Base-by-base conservation (phyloP, 768 basidiomycete genomes). In the Roridomyces roridus region DNA sequence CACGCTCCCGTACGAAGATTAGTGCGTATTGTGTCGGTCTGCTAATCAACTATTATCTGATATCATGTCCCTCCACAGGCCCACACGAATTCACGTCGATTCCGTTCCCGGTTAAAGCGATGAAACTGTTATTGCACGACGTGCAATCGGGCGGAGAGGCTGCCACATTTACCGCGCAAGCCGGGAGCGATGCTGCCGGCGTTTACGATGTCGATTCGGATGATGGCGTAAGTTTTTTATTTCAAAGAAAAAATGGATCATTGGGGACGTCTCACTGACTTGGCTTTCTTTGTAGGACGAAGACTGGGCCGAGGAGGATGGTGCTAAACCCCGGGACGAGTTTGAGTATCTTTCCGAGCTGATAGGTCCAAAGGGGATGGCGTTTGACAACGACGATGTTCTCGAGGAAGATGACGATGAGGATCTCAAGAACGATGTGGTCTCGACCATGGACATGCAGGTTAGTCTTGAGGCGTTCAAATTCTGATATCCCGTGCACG, bases 221-320 rank as follows among this genome's bases (percentile, higher is more conserved):
- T 61, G 93, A 94, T 67, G 91, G 84, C 35, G 88, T 89, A 72
- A 59, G 82, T 71, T 4, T 71, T 4, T 46, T 41, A 41, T 64
- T 62, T 29, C 50, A 42, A 15, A 10, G 31, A 34, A 34, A 34
- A 15, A 34, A 34, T 34, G 31, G 45, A 35, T 55, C 37, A 41
- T 20, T 52, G 46, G 21, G 29, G 12, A 29, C 35, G 15, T 36
- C 55, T 29, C 24, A 45, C 36, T 46, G 51, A 24, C 46, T 37
- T 55, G 23, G 55, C 29, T 50, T 46, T 12, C 21, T 51, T 63
- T 21, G 26, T n/a, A 92, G 80, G 91, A 94, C 60, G 93, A 93
- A 29, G 92, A 93, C n/a, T 98, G 96, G 96, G 82, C 85, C 10
- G 95, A 97, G 65, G 94, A 95, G 67, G 94, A 92, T 52, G 84